Conservation (phyloP, 331 rosid genomes). For the Acacia concinna region DNA sequence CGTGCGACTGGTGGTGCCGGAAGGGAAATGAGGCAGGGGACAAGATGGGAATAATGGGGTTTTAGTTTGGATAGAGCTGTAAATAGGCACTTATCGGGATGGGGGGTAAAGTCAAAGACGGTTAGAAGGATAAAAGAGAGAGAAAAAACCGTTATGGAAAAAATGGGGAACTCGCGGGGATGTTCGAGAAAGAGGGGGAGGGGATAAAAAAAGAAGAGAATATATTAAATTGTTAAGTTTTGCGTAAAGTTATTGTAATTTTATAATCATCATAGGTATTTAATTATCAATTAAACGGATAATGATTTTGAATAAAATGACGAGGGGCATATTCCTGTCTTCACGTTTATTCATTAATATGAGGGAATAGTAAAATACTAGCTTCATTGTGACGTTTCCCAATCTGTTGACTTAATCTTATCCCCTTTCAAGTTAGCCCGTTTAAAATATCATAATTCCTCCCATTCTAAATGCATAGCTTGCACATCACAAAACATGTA, state of each 20-base stretch:
- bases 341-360: not conserved
- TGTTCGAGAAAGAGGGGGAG: not conserved
- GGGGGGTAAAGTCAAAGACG: constrained; percentile 33
- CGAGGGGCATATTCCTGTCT: constrained; percentile 57
- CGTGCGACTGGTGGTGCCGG: constrained; percentile 58
- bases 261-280: constrained; percentile 48
- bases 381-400: not conserved
- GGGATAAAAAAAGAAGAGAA: not conserved
- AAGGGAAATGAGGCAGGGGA: constrained; percentile 26
- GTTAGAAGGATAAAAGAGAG: constrained; percentile 44
- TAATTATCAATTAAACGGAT: constrained; percentile 44
- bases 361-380: not conserved
- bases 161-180: constrained; percentile 23
- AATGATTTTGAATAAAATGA: constrained; percentile 50
- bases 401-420: not conserved
- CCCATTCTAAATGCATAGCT: too few relatives aligned
- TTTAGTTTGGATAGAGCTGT: constrained; percentile 42
- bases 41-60: constrained; percentile 29
- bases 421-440: not conserved
- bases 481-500: too few relatives aligned
- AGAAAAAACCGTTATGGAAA: constrained; percentile 41
- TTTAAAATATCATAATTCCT: not conserved
- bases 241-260: constrained; percentile 22
- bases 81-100: constrained; percentile 36
- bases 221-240: constrained; percentile 42